Conservation (phyloP, 1,284 basidiomycete species). For the Ustilago nuda region DNA sequence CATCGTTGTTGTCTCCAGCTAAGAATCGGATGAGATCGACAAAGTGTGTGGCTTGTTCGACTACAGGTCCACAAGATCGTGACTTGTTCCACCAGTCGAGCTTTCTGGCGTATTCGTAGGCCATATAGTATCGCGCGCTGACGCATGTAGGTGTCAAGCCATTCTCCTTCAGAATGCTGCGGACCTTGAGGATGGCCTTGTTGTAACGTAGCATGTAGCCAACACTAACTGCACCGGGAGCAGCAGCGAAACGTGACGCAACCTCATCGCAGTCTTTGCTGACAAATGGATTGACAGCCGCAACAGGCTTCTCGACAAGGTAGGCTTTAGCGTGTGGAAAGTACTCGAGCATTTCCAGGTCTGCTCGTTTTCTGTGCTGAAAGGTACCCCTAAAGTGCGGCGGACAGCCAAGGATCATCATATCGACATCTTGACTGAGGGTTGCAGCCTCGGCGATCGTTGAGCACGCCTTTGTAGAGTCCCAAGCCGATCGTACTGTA, state of each 20-base stretch:
- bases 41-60: slow-evolving; percentile 68
- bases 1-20: slow-evolving; percentile 31
- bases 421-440: slow-evolving; percentile 19
- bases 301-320: slow-evolving; percentile 65
- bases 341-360: slow-evolving; percentile 24
- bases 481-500: slow-evolving; percentile 11
- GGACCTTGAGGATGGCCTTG: slow-evolving; percentile 34
- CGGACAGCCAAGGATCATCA: slow-evolving; percentile 47
- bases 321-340: slow-evolving; percentile 34
- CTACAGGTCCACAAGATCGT: slow-evolving; percentile 60
- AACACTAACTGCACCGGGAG: slow-evolving; percentile 35
- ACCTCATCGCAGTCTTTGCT: slow-evolving; percentile 28
- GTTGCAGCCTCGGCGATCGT: slow-evolving; percentile 14
- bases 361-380: slow-evolving; percentile 23
- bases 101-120: slow-evolving; percentile 53
- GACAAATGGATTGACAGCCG: slow-evolving; percentile 45
- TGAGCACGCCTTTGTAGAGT: slow-evolving; percentile 12
- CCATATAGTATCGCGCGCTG: slow-evolving; percentile 62
- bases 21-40: slow-evolving; percentile 54
- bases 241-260: slow-evolving; percentile 18
- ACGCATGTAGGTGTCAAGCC: slow-evolving; percentile 33
- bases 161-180: slow-evolving; percentile 22
- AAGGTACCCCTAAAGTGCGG: slow-evolving; percentile 44
- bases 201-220: slow-evolving; percentile 57
- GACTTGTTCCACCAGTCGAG: slow-evolving; percentile 53